These are phyloP conservation scores for Lophiotrema nucula DNA, from an alignment of 495 filamentous ascomycete species.

Conservation along the genomic window DNA sequence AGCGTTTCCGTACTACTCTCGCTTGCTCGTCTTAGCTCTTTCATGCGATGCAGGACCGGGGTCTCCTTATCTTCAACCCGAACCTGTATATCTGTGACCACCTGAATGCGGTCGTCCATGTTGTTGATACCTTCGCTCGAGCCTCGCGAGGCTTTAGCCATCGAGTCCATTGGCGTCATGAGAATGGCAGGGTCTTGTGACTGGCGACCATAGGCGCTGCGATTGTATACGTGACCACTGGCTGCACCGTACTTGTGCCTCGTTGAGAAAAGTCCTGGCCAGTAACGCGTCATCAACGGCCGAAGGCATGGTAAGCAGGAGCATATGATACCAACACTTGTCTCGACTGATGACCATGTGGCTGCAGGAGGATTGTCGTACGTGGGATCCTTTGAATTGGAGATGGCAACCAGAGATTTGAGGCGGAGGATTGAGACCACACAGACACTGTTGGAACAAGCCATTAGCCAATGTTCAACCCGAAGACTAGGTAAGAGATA, in stretches of 20 bases:
- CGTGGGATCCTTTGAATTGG: slow-evolving; percentile 33
- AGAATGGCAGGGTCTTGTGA: neutral
- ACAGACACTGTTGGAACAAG: slow-evolving; percentile 29
- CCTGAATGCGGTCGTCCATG: slow-evolving; percentile 9
- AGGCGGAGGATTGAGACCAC: slow-evolving; percentile 40
- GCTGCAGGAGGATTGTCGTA: slow-evolving; percentile 38
- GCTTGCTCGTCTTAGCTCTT: neutral
- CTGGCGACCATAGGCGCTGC: slow-evolving; percentile 11
- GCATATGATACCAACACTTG: slow-evolving; percentile 39
- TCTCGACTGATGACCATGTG: slow-evolving; percentile 36
- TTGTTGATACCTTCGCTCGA: slow-evolving; percentile 6
- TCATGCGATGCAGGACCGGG: neutral
- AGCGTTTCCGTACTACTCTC: slow-evolving; percentile 1
- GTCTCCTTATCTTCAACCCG: slow-evolving; percentile 10
- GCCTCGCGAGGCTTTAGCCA: neutral
- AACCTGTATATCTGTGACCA: slow-evolving; percentile 11
- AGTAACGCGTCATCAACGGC: slow-evolving; percentile 28
- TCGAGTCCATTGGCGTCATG: neutral
- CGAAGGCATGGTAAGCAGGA: slow-evolving; percentile 39
- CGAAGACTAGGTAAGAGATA: neutral
- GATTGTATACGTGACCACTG: neutral
- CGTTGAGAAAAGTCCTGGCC: slow-evolving; percentile 27
- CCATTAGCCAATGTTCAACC: slow-evolving; percentile 6
- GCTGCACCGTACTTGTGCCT: neutral
- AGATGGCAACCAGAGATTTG: slow-evolving; percentile 36